A percentile compares a stretch with the other conserved stretches of the same genome.
Conservation (phyloP, 2,329 filamentous ascomycete species). For the Claviceps sp. region DNA sequence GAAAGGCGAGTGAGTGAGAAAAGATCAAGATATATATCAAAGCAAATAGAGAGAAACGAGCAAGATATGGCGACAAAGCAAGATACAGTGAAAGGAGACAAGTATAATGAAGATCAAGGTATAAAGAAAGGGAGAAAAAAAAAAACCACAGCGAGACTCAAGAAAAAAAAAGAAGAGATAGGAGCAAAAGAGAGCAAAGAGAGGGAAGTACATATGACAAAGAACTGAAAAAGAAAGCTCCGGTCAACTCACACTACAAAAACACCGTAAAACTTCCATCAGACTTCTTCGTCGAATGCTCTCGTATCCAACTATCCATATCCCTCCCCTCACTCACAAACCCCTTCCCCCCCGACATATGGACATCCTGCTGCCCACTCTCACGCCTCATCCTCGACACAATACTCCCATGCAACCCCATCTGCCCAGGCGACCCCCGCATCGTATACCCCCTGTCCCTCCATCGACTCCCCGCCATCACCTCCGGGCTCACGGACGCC, state of each 20-base stretch:
- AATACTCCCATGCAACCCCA: slow-evolving; percentile 3
- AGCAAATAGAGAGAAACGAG: too few relatives aligned
- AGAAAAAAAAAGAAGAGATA: neutral
- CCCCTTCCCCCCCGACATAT: slow-evolving; percentile 8
- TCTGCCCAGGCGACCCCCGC: slow-evolving; percentile 1
- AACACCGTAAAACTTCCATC: slow-evolving; percentile 15
- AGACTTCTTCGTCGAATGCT: slow-evolving; percentile 11
- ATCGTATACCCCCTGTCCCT: neutral
- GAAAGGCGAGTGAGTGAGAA: too few relatives aligned
- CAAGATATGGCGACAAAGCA: neutral
- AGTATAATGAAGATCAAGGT: neutral
- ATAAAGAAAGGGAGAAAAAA: neutral
- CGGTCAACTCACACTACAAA: slow-evolving; percentile 6
- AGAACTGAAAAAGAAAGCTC: neutral
- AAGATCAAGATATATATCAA: too few relatives aligned
- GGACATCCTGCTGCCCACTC: slow-evolving; percentile 2
- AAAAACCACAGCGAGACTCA: neutral
- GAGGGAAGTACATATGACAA: neutral
- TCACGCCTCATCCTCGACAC: slow-evolving; percentile 4
- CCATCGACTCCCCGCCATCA: slow-evolving; percentile 7
- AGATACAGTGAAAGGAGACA: neutral
- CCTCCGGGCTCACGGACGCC: slow-evolving; percentile 4
- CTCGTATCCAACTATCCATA: slow-evolving; percentile 5
- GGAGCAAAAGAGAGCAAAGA: neutral
- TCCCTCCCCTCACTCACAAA: neutral